Percentiles rank a stretch among this genome's conserved stretches.
Conservation (phyloP, 2,329 filamentous ascomycete species). For the Diaporthe helianthi region DNA sequence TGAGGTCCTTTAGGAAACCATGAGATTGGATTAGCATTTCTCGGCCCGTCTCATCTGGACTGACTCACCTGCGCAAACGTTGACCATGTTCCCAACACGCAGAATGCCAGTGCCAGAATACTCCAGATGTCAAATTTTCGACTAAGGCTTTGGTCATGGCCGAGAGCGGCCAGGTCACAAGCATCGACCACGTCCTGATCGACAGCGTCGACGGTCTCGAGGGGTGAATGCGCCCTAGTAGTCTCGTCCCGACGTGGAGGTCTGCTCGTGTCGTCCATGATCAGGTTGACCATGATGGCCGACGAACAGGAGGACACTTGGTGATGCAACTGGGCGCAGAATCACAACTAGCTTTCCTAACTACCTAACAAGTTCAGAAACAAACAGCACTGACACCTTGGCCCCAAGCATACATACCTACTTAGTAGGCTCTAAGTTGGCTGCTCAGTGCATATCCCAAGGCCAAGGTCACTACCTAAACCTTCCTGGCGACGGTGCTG, state of each 20-base stretch:
- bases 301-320: background rate
- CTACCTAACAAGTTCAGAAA: background rate
- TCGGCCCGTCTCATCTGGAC: background rate
- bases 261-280: conserved; percentile 7
- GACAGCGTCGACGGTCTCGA: background rate
- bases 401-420: too few relatives aligned
- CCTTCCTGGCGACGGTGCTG: background rate
- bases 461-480: background rate
- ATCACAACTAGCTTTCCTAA: too few relatives aligned
- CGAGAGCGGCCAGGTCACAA: conserved; percentile 49
- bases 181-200: conserved; percentile 42
- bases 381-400: background rate
- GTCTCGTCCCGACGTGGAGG: background rate
- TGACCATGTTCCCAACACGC: conserved; percentile 64
- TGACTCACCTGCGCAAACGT: conserved; percentile 57
- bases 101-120: conserved; percentile 64
- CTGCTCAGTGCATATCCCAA: too few relatives aligned
- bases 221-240: background rate
- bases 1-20: conserved; percentile 41
- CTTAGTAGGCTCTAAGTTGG: too few relatives aligned
- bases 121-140: conserved; percentile 61
- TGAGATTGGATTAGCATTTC: background rate
- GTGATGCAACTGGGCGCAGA: background rate
- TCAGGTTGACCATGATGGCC: background rate
- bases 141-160: conserved; percentile 48